phyloP scores from a whole-genome alignment of 1,284 basidiomycete genomes.

The Ganoderma boninense region DNA sequence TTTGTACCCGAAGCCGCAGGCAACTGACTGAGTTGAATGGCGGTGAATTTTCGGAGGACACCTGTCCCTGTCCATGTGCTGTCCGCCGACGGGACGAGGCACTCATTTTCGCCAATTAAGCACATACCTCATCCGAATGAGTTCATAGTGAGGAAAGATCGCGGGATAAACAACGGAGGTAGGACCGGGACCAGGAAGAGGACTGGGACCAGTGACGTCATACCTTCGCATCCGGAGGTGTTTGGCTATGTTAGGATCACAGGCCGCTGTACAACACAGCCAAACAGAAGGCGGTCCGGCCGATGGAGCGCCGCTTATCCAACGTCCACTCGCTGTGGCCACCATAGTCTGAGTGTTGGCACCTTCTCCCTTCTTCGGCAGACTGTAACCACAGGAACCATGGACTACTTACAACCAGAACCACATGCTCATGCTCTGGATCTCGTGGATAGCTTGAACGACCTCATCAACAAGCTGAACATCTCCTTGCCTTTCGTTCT shows the following conservation, averaged over 20 bases:
- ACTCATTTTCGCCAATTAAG: too few relatives aligned
- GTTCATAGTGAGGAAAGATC: background rate
- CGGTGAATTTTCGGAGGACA: too few relatives aligned
- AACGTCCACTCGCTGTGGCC: background rate
- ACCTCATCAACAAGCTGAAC: slow-evolving; percentile 57
- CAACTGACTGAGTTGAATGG: too few relatives aligned
- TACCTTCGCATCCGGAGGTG: background rate
- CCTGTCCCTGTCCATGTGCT: too few relatives aligned
- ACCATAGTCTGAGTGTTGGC: background rate
- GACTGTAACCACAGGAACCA: background rate
- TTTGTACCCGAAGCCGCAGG: too few relatives aligned
- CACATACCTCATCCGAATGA: too few relatives aligned
- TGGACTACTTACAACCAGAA: background rate
- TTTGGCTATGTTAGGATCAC: slow-evolving; percentile 21
- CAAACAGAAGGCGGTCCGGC: background rate
- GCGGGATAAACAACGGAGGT: too few relatives aligned
- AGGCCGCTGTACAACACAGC: slow-evolving; percentile 5
- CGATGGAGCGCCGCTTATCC: background rate
- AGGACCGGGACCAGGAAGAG: too few relatives aligned
- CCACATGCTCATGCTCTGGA: background rate
- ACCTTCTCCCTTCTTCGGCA: background rate
- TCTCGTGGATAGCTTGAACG: slow-evolving; percentile 48
- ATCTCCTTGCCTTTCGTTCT: slow-evolving; percentile 57
- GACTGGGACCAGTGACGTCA: background rate
- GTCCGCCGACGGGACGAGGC: too few relatives aligned